Conservation (phyloP, 176 grass and related monocot species). For the Oryza brachyantha region DNA sequence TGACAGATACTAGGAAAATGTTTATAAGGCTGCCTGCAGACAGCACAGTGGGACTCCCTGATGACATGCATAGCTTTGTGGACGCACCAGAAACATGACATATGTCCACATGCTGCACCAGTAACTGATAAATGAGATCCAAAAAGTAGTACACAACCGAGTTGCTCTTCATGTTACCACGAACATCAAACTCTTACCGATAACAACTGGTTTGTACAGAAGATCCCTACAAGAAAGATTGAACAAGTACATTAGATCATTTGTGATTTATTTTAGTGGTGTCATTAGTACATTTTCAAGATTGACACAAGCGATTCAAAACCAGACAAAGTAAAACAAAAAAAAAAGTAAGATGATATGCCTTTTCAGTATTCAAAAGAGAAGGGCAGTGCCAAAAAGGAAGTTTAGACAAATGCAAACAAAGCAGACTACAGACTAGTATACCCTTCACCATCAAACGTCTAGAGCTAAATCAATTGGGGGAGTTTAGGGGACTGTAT, state of each 20-base stretch:
- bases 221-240: conserved; percentile 67
- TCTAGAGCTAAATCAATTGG: too few relatives aligned
- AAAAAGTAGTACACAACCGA: not conserved
- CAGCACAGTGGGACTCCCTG: conserved; percentile 54
- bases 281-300: not conserved
- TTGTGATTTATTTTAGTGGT: not conserved
- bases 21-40: conserved; percentile 70
- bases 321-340: conserved; percentile 12
- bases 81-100: conserved; percentile 91
- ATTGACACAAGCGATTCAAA: not conserved
- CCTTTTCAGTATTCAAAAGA: not conserved
- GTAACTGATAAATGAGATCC: conserved; percentile 26
- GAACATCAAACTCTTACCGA: conserved; percentile 53
- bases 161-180: conserved; percentile 13
- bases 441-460: not conserved
- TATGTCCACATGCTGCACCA: conserved; percentile 88
- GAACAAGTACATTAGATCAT: conserved; percentile 19
- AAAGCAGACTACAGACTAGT: not conserved
- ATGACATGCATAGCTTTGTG: conserved; percentile 51
- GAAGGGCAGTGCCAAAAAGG: not conserved
- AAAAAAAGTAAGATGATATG: not conserved
- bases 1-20: conserved; percentile 90
- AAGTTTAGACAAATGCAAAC: not conserved
- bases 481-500: too few relatives aligned
- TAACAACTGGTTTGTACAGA: conserved; percentile 87